Base-by-base conservation (phyloP, 1,139 yeast species). In the Eremothecium coryli region DNA sequence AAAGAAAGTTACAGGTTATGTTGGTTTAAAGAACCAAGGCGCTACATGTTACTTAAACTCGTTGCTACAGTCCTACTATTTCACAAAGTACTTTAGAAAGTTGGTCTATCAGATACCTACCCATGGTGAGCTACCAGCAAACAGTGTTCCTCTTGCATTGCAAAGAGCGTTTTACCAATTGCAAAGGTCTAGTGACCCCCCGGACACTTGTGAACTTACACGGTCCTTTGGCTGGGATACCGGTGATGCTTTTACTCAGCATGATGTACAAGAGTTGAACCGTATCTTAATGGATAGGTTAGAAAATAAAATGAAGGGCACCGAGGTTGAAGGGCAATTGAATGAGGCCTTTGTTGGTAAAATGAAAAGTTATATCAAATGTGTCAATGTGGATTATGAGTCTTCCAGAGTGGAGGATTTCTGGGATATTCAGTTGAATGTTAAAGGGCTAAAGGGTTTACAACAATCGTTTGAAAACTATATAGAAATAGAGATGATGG, bases 41-140 rank as follows among this genome's bases (percentile, higher is more conserved):
- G 99, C 98, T 3, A 90, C 99, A 0, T 90, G 99, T 57, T 90
- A 90, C 57, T 71, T 90, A 53, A 90, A 90, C 56, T 88, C 97
- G 1, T 66, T 90, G 39, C 62, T 90, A 38, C 98, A 90, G 56
- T 82, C 95, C 15, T 82, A 93, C 50, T 90, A 70, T 56, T 84
- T 86, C 51, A 90, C 98, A 1, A 78, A 76, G 45, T 65, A 68
- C 23, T 90, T 90, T 61, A 71, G 97, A 44, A 75, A 77, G 50
- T 71, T 86, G 42, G 98, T 90, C 2, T 88, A 85, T 56, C 77
- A 78, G 48, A 88, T 90, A 38, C 97, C 97, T 2, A 82, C 95
- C 0, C 74, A 70, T 26, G 61, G 62, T 35, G 78, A 76, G 29
- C 55, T 59, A 18, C 68, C 75, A 2, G 61, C 62, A 37, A 62